phyloP scores from a whole-genome alignment of 2,329 filamentous ascomycete species.

The Fusarium sp. region DNA sequence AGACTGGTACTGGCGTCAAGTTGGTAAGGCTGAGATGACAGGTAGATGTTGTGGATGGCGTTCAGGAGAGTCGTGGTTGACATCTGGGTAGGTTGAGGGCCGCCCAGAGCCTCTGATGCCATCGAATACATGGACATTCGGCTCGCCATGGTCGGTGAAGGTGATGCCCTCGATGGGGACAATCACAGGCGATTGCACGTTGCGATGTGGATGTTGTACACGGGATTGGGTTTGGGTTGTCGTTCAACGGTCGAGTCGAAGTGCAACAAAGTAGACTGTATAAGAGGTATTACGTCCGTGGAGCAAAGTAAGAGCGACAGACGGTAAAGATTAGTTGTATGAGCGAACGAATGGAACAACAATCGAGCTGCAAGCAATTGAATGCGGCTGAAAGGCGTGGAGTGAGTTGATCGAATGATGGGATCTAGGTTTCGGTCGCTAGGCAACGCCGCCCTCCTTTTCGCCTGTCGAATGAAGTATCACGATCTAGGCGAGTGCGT shows the following conservation, averaged over 20 bases:
- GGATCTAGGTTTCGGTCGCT: slow-evolving; percentile 47
- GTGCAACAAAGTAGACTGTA: slow-evolving; percentile 15
- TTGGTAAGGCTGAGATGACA: slow-evolving; percentile 82
- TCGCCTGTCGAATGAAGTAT: slow-evolving; percentile 38
- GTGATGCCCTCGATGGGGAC: slow-evolving; percentile 57
- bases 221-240: slow-evolving; percentile 13
- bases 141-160: slow-evolving; percentile 65
- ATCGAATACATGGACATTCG: slow-evolving; percentile 78
- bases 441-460: slow-evolving; percentile 51
- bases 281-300: slow-evolving; percentile 12
- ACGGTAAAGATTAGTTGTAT: slow-evolving; percentile 26
- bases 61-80: slow-evolving; percentile 95
- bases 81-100: slow-evolving; percentile 81
- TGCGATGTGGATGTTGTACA: slow-evolving; percentile 35
- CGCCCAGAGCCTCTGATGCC: slow-evolving; percentile 72
- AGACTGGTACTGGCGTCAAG: slow-evolving; percentile 92
- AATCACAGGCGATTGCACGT: slow-evolving; percentile 50
- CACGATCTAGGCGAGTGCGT: slow-evolving; percentile 33
- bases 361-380: slow-evolving; percentile 22
- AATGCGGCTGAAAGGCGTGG: slow-evolving; percentile 31
- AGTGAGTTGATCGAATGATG: slow-evolving; percentile 32
- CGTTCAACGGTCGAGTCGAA: slow-evolving; percentile 28
- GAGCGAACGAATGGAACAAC: slow-evolving; percentile 36
- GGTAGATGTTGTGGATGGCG: slow-evolving; percentile 89
- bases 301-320: slow-evolving; percentile 28